Base-by-base conservation (phyloP, 371 early-diverging fungal genomes). In the Rhizopus delemar region DNA sequence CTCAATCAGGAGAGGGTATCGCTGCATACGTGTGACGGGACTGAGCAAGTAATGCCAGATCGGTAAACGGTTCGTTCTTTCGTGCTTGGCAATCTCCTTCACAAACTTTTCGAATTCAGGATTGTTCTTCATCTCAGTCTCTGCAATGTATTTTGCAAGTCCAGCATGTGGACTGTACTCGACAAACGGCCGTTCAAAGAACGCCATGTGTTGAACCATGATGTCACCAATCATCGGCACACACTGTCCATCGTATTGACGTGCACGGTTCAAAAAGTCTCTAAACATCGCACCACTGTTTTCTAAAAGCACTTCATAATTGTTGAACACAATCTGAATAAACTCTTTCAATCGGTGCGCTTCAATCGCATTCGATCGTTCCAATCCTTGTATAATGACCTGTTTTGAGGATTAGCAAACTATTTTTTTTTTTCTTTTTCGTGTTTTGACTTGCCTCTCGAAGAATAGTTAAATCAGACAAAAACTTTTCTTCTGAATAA, bases 221-320 rank as follows among this genome's bases (percentile, higher is more conserved):
- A 95, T 87, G 66, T 96, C 96, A 50, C 95, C 96, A 46, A 96
- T 83, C 58, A 83, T 82, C 36, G 88, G 85, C 48, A 95, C 88
- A 48, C 93, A 79, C 60, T 81, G 74, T 31, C 66, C 48, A 8
- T 76, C 75, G 34, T 76, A 67, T 63, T 94, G 94, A 28, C 92
- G 84, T 34, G 80, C 75, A 33, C 85, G 71, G 31, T 78, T 74
- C 50, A 85, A 63, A 56, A 96, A 74, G 32, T 87, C 88, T 45
- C 80, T 78, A 31, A 86, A 85, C 34, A 97, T 68, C 46, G 84
- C 84, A 22, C 83, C 69, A 76, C 93, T 94, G 58, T 92, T 82
- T 5, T 78, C 74, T 43, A 88, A 71, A 22, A 97, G 67, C 15
- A 90, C 90, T 63, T 80, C 66, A 50, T 91, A 83, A 65, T 97